These are phyloP conservation scores for Ogataea philodendri DNA, from an alignment of 805 yeast genomes.

Conservation along the genomic window DNA sequence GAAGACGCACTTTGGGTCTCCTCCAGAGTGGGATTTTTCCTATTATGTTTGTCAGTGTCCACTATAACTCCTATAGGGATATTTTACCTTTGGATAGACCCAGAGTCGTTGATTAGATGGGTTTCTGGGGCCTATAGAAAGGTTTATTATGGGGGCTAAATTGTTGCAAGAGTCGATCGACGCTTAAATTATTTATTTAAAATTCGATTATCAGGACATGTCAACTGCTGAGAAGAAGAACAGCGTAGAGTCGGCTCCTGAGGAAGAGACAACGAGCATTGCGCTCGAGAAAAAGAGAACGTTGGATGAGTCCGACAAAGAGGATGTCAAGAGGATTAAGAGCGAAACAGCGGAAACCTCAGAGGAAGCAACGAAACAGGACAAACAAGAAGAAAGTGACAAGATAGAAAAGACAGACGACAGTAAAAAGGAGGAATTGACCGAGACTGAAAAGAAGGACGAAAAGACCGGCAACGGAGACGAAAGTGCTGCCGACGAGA, in stretches of 20 bases:
- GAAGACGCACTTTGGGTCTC: background rate
- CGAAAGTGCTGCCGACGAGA: slow-evolving; percentile 1
- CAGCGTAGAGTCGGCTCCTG: slow-evolving; percentile 6
- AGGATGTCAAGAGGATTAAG: slow-evolving; percentile 4
- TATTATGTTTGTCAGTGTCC: slow-evolving; percentile 2
- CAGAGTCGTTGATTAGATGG: slow-evolving; percentile 2
- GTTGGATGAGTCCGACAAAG: slow-evolving; percentile 1
- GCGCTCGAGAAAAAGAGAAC: slow-evolving; percentile 5
- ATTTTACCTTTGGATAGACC: slow-evolving; percentile 9
- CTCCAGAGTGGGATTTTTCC: background rate
- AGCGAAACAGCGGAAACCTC: slow-evolving; percentile 3
- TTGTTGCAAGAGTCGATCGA: slow-evolving; percentile 10
- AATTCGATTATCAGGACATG: slow-evolving; percentile 9
- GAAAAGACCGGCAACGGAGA: slow-evolving; percentile 3
- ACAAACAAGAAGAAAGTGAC: slow-evolving; percentile 1
- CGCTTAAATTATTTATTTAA: slow-evolving; percentile 9
- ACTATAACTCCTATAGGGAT: slow-evolving; percentile 4
- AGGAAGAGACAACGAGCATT: slow-evolving; percentile 1
- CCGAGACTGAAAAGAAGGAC: slow-evolving; percentile 2
- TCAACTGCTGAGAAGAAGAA: slow-evolving; percentile 4
- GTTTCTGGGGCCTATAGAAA: slow-evolving; percentile 2
- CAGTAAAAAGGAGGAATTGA: background rate
- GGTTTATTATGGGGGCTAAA: slow-evolving; percentile 6
- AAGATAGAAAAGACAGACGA: slow-evolving; percentile 1
- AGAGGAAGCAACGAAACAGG: slow-evolving; percentile 7